Base-by-base conservation (phyloP, 2,329 filamentous ascomycete genomes). In the Colletotrichum australisinense region DNA sequence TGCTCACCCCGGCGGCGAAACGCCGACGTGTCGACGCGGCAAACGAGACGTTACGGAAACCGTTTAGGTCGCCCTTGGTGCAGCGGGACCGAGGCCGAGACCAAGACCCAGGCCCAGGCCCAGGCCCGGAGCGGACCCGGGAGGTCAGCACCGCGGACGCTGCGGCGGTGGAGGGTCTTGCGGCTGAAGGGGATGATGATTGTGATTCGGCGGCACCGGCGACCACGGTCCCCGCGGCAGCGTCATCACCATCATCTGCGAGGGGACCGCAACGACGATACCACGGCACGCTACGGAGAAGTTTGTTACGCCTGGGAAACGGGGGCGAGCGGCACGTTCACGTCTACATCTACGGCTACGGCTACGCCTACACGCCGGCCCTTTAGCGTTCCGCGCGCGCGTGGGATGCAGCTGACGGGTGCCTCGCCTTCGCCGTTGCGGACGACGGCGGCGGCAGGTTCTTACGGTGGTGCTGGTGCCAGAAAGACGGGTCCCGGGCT, bases 41-140 rank as follows among this genome's bases (percentile, higher is more conserved):
- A 32, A 75, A 66, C 67, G 62, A 75, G 46, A 71, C 73, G 12
- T 67, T 76, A 11, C 73, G 73, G 16, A 69, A 75, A 56, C 75
- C 75, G 12, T 76, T 76, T 52, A 73, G 68, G 11, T 76, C 75
- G 24, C 75, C 75, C 14, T 14, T 75, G 42, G 62, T 63, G 56
- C 58, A 66, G 28, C 58, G 69, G 28, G 62, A 66, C 66, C 52
- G 53, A 12, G 55, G 38, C 66, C 52, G 38, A 12, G 55, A 30
- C 22, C 22, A 16, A 46, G 38, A 19, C 6, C 19, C 42, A n/a
- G 55, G 24, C 22, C 22, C 1, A 46, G 38, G 6, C 6, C 42
- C 42, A n/a, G 42, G 19, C 42, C 42, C 32, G 12, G 59, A 30
- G 5, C 38, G 38, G 38, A 42, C 14, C 14, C 38, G 38, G 38